phyloP scores from a whole-genome alignment of 2,329 filamentous ascomycete species.

The Paramyrothecium roridum region DNA sequence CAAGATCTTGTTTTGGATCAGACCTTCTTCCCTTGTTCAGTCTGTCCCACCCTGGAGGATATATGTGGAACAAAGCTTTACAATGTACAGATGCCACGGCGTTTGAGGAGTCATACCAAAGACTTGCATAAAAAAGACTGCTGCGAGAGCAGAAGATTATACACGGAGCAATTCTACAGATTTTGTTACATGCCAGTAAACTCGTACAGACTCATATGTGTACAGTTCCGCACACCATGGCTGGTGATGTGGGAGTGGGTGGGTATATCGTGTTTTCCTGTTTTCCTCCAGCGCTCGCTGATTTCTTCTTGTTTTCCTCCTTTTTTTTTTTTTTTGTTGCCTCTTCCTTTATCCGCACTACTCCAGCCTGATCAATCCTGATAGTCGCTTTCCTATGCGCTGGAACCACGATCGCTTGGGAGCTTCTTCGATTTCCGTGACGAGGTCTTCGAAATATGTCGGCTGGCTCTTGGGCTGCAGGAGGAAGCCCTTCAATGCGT shows the following conservation, averaged over 20 bases:
- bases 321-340: not conserved
- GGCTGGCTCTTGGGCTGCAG: conserved; percentile 60
- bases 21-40: not conserved
- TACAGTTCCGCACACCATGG: conserved; percentile 8
- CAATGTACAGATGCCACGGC: not conserved
- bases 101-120: not conserved
- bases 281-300: conserved; percentile 1
- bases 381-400: conserved; percentile 49
- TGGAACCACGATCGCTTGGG: conserved; percentile 54
- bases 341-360: conserved; percentile 23
- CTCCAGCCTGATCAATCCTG: conserved; percentile 57
- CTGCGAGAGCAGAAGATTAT: not conserved
- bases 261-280: conserved; percentile 8
- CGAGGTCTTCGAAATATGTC: conserved; percentile 58
- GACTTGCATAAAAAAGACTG: not conserved
- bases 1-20: too few relatives aligned
- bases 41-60: conserved; percentile 11
- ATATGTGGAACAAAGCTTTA: not conserved
- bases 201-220: conserved; percentile 13
- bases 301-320: not conserved
- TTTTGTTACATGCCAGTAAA: conserved; percentile 9
- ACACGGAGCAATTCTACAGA: not conserved
- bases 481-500: conserved; percentile 42
- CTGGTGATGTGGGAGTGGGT: not conserved
- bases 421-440: conserved; percentile 61